Conservation (phyloP, 2,329 filamentous ascomycete species). For the Corinectria fuckeliana region DNA sequence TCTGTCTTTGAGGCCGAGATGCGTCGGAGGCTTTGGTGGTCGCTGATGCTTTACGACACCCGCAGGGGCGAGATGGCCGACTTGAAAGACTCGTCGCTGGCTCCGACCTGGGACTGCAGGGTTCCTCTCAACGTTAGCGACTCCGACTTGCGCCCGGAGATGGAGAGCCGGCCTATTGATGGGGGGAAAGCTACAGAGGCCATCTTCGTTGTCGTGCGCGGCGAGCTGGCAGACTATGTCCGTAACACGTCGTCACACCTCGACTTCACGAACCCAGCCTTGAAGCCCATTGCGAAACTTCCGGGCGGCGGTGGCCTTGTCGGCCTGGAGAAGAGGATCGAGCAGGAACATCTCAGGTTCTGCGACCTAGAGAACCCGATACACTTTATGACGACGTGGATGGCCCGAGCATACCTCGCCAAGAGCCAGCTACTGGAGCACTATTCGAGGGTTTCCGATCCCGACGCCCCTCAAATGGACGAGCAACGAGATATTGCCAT, state of each 20-base stretch:
- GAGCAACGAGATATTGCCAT: constrained; percentile 40
- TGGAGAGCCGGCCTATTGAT: constrained; percentile 42
- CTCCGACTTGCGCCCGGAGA: constrained; percentile 51
- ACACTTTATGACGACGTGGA: constrained; percentile 51
- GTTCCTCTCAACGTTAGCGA: constrained; percentile 54
- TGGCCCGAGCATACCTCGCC: constrained; percentile 50
- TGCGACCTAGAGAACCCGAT: constrained; percentile 48
- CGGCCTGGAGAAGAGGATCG: constrained; percentile 48
- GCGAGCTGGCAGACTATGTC: constrained; percentile 48
- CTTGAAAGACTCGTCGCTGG: constrained; percentile 38
- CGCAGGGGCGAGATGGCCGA: constrained; percentile 61
- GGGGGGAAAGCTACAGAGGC: constrained; percentile 48
- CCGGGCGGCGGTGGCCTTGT: constrained; percentile 40
- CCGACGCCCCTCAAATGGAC: constrained; percentile 35
- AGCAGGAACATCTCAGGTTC: constrained; percentile 53
- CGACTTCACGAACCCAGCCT: constrained; percentile 42
- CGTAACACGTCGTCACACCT: constrained; percentile 45
- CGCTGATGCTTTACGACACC: constrained; percentile 61
- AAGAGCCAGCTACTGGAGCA: constrained; percentile 58
- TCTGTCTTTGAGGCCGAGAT: constrained; percentile 61
- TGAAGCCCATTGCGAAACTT: constrained; percentile 38
- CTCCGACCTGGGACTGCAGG: constrained; percentile 50
- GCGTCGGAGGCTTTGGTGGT: constrained; percentile 68
- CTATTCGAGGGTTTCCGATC: constrained; percentile 42
- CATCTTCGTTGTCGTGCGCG: constrained; percentile 49